A percentile compares a stretch with the other conserved stretches of the same genome.
These are phyloP conservation scores for Nakaseomyces kungkrabaensis DNA, from an alignment of 1,139 yeast genomes.

Conservation along the genomic window DNA sequence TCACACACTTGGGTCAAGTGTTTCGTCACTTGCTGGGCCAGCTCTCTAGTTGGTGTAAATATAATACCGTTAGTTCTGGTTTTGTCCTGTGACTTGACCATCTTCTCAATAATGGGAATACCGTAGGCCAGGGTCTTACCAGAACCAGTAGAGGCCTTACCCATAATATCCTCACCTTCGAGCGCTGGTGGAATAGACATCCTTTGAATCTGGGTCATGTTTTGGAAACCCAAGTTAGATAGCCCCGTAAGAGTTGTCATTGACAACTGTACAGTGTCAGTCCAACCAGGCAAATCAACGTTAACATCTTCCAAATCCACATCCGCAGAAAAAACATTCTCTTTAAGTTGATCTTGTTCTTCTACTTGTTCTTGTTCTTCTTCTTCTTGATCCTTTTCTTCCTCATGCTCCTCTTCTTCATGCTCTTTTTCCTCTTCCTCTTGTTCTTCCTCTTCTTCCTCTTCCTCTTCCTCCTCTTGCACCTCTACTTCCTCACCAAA, in stretches of 20 bases:
- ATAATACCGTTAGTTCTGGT: slow-evolving; percentile 61
- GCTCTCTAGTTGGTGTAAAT: slow-evolving; percentile 92
- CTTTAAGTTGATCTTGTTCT: slow-evolving; percentile 10
- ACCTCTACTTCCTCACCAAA: slow-evolving; percentile 3
- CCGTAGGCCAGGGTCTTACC: slow-evolving; percentile 97
- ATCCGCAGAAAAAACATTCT: slow-evolving; percentile 23
- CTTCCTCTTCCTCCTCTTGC: neutral
- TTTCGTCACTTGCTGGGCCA: slow-evolving; percentile 86
- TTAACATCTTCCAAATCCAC: slow-evolving; percentile 23
- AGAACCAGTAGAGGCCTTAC: slow-evolving; percentile 96
- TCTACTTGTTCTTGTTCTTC: slow-evolving; percentile 9
- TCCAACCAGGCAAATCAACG: slow-evolving; percentile 53
- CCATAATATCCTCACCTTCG: slow-evolving; percentile 71
- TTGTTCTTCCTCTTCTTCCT: neutral
- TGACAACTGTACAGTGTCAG: slow-evolving; percentile 34
- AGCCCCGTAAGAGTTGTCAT: slow-evolving; percentile 52
- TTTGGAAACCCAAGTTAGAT: slow-evolving; percentile 43
- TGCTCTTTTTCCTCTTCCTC: slow-evolving; percentile 10
- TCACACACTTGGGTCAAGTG: slow-evolving; percentile 46
- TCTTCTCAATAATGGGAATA: slow-evolving; percentile 76
- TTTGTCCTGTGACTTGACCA: slow-evolving; percentile 28
- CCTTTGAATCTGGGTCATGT: slow-evolving; percentile 80
- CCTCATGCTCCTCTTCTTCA: slow-evolving; percentile 9
- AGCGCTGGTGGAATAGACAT: slow-evolving; percentile 68
- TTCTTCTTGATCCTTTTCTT: slow-evolving; percentile 13